Conservation (phyloP, 2,329 filamentous ascomycete genomes). For the Trichoderma sp. region DNA sequence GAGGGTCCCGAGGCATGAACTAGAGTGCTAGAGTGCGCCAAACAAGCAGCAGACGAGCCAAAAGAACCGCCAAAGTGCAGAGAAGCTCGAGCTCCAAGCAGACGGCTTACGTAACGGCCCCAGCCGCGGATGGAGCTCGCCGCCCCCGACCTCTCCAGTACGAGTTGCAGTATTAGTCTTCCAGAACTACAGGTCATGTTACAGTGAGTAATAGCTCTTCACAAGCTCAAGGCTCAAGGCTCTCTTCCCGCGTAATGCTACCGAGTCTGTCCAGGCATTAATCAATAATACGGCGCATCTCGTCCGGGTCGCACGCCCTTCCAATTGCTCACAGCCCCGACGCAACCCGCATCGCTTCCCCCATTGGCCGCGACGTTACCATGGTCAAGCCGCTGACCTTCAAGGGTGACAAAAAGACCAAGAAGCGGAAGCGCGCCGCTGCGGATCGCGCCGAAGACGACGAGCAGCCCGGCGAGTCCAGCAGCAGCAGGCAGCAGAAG, state of each 20-base stretch:
- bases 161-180: too few species aligned
- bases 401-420: slow-evolving; percentile 95
- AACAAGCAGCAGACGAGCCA: background rate
- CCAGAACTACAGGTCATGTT: background rate
- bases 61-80: background rate
- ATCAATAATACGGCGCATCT: background rate
- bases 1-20: background rate
- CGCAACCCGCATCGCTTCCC: slow-evolving; percentile 1
- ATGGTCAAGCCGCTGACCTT: slow-evolving; percentile 93
- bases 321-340: background rate
- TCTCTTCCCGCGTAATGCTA: background rate
- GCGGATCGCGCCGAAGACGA: slow-evolving; percentile 49
- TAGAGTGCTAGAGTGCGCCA: background rate
- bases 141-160: slow-evolving; percentile 30
- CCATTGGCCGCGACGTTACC: slow-evolving; percentile 48
- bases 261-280: background rate
- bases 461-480: slow-evolving; percentile 21
- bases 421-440: slow-evolving; percentile 80
- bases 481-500: slow-evolving; percentile 9
- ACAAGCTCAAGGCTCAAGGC: background rate
- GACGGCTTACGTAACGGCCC: slow-evolving; percentile 31
- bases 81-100: background rate
- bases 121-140: slow-evolving; percentile 36
- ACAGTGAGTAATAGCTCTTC: background rate
- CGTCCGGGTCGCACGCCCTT: background rate